A percentile compares a stretch with the other conserved stretches of the same genome.
Conservation (phyloP, 2,329 filamentous ascomycete species). For the Monosporascus sp. region DNA sequence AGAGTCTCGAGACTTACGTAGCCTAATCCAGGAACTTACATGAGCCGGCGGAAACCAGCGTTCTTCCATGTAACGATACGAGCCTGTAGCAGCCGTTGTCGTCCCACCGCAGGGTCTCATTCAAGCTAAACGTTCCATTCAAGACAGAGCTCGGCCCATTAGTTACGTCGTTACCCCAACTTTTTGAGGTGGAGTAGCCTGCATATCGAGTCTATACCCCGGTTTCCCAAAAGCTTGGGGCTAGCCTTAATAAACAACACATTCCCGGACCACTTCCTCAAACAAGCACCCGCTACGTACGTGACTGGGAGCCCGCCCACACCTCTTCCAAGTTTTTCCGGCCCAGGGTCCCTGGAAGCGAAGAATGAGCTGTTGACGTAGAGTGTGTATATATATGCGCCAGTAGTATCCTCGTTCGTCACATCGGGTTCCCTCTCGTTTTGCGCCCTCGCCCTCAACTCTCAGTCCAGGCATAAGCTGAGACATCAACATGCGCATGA, state of each 20-base stretch:
- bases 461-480: not conserved
- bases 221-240: not conserved
- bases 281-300: not conserved
- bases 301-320: not conserved
- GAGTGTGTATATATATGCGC: not conserved
- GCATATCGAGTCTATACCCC: not conserved
- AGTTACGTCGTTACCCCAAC: slow-evolving; percentile 20
- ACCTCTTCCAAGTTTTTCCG: slow-evolving; percentile 7
- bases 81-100: no score
- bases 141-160: slow-evolving; percentile 8
- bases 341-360: slow-evolving; percentile 9
- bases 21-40: no score
- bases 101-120: no score
- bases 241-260: not conserved
- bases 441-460: not conserved
- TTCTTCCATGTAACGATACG: no score
- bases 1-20: no score
- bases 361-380: slow-evolving; percentile 5
- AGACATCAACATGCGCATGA: slow-evolving; percentile 21
- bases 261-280: not conserved
- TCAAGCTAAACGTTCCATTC: not conserved
- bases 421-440: not conserved
- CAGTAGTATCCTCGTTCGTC: not conserved
- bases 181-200: slow-evolving; percentile 25
- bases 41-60: no score